Evolutionary conservation across 2,329 filamentous ascomycete genomes (phyloP).

Genomic region (Xylariales sp.): DNA sequence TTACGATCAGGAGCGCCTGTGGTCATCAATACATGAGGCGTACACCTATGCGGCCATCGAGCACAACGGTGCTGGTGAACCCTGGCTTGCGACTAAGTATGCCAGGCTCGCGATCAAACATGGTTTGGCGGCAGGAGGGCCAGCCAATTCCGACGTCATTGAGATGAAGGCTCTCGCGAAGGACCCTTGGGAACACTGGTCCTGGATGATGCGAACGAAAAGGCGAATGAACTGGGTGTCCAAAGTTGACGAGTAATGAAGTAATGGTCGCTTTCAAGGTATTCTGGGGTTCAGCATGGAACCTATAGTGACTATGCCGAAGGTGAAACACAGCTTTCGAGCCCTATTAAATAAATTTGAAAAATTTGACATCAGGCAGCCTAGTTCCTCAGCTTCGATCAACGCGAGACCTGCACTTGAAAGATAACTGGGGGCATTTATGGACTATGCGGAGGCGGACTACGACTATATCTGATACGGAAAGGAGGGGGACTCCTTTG

Average conservation of each 20-base stretch:
- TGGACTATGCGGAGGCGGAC: no score
- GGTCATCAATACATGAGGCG: slow-evolving; percentile 28
- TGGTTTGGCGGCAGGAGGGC: slow-evolving; percentile 27
- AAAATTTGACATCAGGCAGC: no score
- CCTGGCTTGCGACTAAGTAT: slow-evolving; percentile 33
- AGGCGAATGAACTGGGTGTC: slow-evolving; percentile 26
- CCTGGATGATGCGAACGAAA: slow-evolving; percentile 31
- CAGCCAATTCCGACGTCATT: slow-evolving; percentile 24
- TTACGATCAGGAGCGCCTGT: slow-evolving; percentile 35
- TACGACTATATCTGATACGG: no score
- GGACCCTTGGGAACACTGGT: slow-evolving; percentile 35
- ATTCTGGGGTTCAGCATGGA: slow-evolving; percentile 18
- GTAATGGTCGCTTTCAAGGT: slow-evolving; percentile 15
- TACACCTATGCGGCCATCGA: slow-evolving; percentile 34
- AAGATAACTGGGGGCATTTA: no score
- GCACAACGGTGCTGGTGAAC: slow-evolving; percentile 34
- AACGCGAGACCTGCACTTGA: no score
- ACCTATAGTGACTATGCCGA: no score
- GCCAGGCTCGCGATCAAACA: slow-evolving; percentile 33
- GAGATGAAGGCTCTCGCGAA: slow-evolving; percentile 30
- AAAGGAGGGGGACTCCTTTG: no score
- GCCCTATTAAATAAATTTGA: no score
- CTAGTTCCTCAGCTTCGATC: no score
- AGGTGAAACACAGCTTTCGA: no score
- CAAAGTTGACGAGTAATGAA: not conserved